Percentiles rank a stretch among this genome's conserved stretches.
These are phyloP conservation scores for Piper longum DNA, from an alignment of 164 flowering plant species.

Conservation along the genomic window DNA sequence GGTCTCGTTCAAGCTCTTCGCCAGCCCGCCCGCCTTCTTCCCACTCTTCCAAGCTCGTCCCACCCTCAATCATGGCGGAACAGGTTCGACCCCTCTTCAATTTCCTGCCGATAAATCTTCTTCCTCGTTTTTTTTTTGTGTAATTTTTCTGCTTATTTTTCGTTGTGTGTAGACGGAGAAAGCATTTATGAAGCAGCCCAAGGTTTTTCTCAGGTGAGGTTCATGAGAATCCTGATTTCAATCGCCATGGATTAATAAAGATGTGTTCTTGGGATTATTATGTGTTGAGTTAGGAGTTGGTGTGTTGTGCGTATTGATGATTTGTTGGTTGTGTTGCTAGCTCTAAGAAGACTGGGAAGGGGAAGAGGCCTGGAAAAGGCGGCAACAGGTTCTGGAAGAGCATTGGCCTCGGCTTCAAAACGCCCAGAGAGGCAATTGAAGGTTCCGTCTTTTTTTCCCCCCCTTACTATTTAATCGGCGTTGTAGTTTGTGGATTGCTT, in stretches of 20 bases:
- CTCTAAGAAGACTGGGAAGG: slow-evolving; percentile 44
- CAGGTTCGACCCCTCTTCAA: slow-evolving; percentile 3
- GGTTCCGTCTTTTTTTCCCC: slow-evolving; percentile 3
- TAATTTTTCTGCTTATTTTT: background rate
- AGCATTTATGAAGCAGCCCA: slow-evolving; percentile 15
- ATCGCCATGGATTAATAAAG: background rate
- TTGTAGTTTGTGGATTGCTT: too few species aligned
- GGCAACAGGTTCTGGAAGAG: slow-evolving; percentile 42
- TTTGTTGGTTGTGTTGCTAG: slow-evolving; percentile 8
- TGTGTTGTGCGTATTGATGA: background rate
- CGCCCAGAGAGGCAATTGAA: slow-evolving; percentile 14
- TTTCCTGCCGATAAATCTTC: background rate
- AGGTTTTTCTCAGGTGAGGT: slow-evolving; percentile 9
- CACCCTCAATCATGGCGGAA: slow-evolving; percentile 8
- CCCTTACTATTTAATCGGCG: too few species aligned
- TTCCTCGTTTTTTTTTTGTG: background rate
- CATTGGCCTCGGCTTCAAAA: slow-evolving; percentile 23
- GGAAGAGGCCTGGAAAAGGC: slow-evolving; percentile 45
- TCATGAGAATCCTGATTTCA: background rate
- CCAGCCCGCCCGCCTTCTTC: background rate
- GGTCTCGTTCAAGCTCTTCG: too few species aligned
- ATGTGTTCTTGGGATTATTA: background rate
- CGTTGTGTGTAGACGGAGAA: slow-evolving; percentile 9
- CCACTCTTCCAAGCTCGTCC: background rate
- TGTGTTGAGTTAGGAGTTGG: too few species aligned